Evolutionary conservation across 2,329 filamentous ascomycete genomes (phyloP).

Genomic region (Eutypa lata): DNA sequence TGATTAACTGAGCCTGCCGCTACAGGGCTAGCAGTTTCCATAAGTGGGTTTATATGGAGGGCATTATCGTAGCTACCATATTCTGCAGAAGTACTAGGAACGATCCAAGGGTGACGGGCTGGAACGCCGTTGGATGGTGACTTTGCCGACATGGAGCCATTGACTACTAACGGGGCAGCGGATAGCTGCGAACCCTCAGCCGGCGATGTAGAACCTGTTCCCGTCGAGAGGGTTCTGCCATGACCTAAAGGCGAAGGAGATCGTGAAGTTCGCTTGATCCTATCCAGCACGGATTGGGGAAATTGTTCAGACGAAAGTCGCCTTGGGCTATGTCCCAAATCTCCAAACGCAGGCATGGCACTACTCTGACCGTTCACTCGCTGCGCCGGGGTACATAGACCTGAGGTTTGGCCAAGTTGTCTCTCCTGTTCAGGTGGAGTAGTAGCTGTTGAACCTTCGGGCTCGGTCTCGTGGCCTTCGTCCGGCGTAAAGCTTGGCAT

Average conservation of each 20-base stretch:
- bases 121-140: slow-evolving; percentile 19
- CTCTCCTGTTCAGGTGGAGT: slow-evolving; percentile 49
- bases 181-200: slow-evolving; percentile 4
- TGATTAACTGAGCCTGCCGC: slow-evolving; percentile 17
- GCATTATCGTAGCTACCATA: slow-evolving; percentile 33
- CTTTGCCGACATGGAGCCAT: slow-evolving; percentile 37
- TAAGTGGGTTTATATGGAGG: slow-evolving; percentile 33
- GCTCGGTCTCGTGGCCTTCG: slow-evolving; percentile 45
- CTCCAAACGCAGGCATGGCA: slow-evolving; percentile 45
- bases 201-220: slow-evolving; percentile 38
- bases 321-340: slow-evolving; percentile 42
- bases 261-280: slow-evolving; percentile 51
- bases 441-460: slow-evolving; percentile 38
- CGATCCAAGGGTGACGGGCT: slow-evolving; percentile 23
- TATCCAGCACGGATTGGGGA: slow-evolving; percentile 51
- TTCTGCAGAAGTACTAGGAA: slow-evolving; percentile 25
- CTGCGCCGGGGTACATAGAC: slow-evolving; percentile 22
- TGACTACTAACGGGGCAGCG: slow-evolving; percentile 36
- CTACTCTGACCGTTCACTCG: slow-evolving; percentile 29
- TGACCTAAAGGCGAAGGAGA: slow-evolving; percentile 57
- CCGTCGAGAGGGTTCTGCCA: slow-evolving; percentile 40
- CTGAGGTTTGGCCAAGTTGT: slow-evolving; percentile 36
- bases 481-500: slow-evolving; percentile 57
- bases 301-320: slow-evolving; percentile 52
- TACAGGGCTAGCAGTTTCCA: slow-evolving; percentile 19